phyloP scores from a whole-genome alignment of 805 yeast genomes.

The Saccharomycopsis malanga region DNA sequence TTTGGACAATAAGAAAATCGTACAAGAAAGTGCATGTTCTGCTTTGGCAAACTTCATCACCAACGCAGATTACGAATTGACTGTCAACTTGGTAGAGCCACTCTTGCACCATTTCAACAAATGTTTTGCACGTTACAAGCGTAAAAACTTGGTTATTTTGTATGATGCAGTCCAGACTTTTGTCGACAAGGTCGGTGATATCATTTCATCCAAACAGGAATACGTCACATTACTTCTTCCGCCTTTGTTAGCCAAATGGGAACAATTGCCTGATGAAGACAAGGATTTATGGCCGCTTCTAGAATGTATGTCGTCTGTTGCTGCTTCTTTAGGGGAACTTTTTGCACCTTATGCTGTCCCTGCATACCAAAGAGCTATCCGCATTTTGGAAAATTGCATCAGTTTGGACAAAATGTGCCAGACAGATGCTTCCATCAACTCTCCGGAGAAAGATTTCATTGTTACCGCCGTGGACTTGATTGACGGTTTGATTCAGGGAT shows the following conservation, averaged over 20 bases:
- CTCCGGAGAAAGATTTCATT: conserved; percentile 86
- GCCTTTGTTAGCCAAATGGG: conserved; percentile 81
- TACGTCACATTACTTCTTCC: conserved; percentile 64
- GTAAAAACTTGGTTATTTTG: conserved; percentile 70
- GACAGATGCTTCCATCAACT: conserved; percentile 51
- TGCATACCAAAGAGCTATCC: conserved; percentile 71
- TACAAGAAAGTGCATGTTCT: conserved; percentile 92
- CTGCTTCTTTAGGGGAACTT: conserved; percentile 74
- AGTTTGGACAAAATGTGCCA: conserved; percentile 57
- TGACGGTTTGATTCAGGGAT: conserved; percentile 90
- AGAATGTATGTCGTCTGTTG: conserved; percentile 88
- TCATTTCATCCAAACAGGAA: conserved; percentile 47
- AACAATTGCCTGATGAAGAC: conserved; percentile 64
- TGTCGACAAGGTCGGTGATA: conserved; percentile 65
- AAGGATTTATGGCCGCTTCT: conserved; percentile 84
- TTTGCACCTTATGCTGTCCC: conserved; percentile 88
- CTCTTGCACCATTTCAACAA: conserved; percentile 61
- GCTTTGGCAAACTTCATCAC: conserved; percentile 82
- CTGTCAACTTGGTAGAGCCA: conserved; percentile 58
- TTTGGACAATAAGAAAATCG: conserved; percentile 78
- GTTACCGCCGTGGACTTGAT: conserved; percentile 84
- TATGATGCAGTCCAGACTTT: conserved; percentile 91
- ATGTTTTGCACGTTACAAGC: conserved; percentile 74
- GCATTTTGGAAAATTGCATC: conserved; percentile 62
- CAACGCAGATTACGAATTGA: conserved; percentile 53